Evolutionary conservation across 371 early-diverging fungal species (phyloP).

Genomic region (Umbelopsis sp.): DNA sequence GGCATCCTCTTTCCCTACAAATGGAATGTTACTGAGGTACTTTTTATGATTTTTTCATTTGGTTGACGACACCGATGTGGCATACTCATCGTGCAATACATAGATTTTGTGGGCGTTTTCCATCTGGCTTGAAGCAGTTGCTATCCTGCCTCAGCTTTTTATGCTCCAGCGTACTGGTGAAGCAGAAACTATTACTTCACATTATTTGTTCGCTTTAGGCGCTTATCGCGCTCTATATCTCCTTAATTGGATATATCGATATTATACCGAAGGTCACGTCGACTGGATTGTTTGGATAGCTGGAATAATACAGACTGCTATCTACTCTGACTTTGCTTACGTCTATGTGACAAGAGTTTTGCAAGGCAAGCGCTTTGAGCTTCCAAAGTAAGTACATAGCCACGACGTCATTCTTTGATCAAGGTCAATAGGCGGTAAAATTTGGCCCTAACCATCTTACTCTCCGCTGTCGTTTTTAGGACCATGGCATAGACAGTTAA

Average conservation of each 20-base stretch:
- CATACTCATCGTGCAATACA: not conserved
- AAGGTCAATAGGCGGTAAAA: conserved; percentile 3
- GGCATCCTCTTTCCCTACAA: conserved; percentile 74
- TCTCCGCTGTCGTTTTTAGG: not conserved
- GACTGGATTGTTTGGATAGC: conserved; percentile 83
- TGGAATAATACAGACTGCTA: conserved; percentile 93
- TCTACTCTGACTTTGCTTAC: conserved; percentile 98
- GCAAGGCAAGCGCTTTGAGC: conserved; percentile 83
- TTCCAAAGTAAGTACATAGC: conserved; percentile 57
- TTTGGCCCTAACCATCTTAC: not conserved
- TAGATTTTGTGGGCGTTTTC: conserved; percentile 96
- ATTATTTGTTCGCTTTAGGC: conserved; percentile 98
- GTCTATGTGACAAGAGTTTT: conserved; percentile 86
- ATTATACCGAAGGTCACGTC: conserved; percentile 66
- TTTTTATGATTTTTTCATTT: no score
- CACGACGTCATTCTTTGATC: not conserved
- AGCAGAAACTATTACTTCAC: conserved; percentile 98
- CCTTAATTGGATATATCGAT: conserved; percentile 96
- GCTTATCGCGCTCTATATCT: conserved; percentile 96
- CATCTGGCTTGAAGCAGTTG: conserved; percentile 96
- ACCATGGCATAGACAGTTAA: conserved; percentile 6
- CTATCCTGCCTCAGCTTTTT: conserved; percentile 98
- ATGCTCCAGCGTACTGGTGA: conserved; percentile 96
- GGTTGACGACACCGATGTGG: not conserved
- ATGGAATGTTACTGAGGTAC: conserved; percentile 73